Evolutionary conservation across 768 basidiomycete genomes (phyloP).

Genomic region (Holtermannia corniformis): DNA sequence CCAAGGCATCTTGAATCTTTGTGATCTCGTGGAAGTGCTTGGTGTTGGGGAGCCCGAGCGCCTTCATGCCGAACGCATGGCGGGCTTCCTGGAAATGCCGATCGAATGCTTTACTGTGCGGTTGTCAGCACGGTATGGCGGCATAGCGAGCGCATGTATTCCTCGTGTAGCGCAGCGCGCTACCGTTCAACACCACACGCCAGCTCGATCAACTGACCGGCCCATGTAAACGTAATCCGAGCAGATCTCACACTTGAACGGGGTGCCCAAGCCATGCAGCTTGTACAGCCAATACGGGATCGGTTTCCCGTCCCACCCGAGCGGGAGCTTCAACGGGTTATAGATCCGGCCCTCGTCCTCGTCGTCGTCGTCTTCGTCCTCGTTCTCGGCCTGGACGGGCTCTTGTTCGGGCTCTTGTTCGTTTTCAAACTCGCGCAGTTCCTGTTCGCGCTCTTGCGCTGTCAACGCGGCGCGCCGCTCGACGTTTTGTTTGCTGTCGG

Average conservation of each 20-base stretch:
- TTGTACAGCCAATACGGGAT: slow-evolving; percentile 81
- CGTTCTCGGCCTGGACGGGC: slow-evolving; percentile 24
- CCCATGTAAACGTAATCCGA: slow-evolving; percentile 97
- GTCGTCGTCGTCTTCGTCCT: slow-evolving; percentile 84
- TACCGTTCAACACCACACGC: background rate
- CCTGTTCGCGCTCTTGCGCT: slow-evolving; percentile 73
- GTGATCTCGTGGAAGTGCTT: slow-evolving; percentile 99
- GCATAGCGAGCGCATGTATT: no score
- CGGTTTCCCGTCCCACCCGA: slow-evolving; percentile 98
- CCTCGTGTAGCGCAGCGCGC: background rate
- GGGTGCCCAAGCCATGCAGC: slow-evolving; percentile 93
- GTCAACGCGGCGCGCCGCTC: slow-evolving; percentile 94
- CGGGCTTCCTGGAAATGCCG: slow-evolving; percentile 62
- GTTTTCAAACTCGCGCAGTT: slow-evolving; percentile 72
- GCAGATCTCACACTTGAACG: slow-evolving; percentile 96
- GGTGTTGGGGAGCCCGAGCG: slow-evolving; percentile 91
- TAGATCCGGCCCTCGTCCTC: slow-evolving; percentile 20
- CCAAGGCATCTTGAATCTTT: slow-evolving; percentile 87
- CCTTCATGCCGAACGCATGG: slow-evolving; percentile 97
- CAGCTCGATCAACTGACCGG: slow-evolving; percentile 47
- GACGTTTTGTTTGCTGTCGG: slow-evolving; percentile 90
- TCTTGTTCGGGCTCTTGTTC: slow-evolving; percentile 41
- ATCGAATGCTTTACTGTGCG: slow-evolving; percentile 33
- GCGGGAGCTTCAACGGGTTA: slow-evolving; percentile 90
- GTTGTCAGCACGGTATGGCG: no score